phyloP scores from a whole-genome alignment of 1,139 yeast species.

The Debaryomyces subglobosus region DNA sequence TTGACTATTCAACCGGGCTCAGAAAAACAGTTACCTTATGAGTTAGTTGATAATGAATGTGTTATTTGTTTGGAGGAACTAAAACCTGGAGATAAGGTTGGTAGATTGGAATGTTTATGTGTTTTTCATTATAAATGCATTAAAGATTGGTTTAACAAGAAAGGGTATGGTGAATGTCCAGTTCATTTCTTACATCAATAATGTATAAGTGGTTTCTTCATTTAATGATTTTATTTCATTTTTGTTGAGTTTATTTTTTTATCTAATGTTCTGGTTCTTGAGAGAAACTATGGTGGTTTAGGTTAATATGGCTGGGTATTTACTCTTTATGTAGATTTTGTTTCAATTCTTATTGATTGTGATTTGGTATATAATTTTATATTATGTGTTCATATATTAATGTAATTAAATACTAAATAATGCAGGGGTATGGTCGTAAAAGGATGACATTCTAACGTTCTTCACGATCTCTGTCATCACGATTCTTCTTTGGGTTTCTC shows the following conservation, averaged over 20 bases:
- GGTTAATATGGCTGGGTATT: not conserved
- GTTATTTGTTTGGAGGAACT: slow-evolving; percentile 92
- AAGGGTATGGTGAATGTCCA: slow-evolving; percentile 86
- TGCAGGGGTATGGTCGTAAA: slow-evolving; percentile 3
- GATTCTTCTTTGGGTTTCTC: slow-evolving; percentile 36
- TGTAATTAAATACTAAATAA: not conserved
- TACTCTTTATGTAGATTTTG: not conserved
- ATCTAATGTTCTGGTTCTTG: not conserved
- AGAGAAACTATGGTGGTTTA: not conserved
- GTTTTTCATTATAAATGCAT: slow-evolving; percentile 91
- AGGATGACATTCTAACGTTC: slow-evolving; percentile 22
- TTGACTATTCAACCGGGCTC: slow-evolving; percentile 25
- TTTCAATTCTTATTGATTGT: slow-evolving; percentile 3
- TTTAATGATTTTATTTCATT: slow-evolving; percentile 4
- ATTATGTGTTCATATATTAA: not conserved
- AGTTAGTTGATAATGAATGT: slow-evolving; percentile 67
- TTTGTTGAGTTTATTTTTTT: not conserved
- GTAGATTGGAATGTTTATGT: slow-evolving; percentile 90
- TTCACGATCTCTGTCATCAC: slow-evolving; percentile 52
- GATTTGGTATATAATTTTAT: not conserved
- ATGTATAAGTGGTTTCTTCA: not conserved
- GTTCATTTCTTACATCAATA: slow-evolving; percentile 58
- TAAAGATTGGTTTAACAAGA: slow-evolving; percentile 84
- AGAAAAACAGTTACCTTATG: slow-evolving; percentile 26
- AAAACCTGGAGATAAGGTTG: slow-evolving; percentile 84